Evolutionary conservation across 257 asterid genomes (phyloP), one percentile per base, ranked within the genome.

Genomic region (Primulina tabacum): DNA sequence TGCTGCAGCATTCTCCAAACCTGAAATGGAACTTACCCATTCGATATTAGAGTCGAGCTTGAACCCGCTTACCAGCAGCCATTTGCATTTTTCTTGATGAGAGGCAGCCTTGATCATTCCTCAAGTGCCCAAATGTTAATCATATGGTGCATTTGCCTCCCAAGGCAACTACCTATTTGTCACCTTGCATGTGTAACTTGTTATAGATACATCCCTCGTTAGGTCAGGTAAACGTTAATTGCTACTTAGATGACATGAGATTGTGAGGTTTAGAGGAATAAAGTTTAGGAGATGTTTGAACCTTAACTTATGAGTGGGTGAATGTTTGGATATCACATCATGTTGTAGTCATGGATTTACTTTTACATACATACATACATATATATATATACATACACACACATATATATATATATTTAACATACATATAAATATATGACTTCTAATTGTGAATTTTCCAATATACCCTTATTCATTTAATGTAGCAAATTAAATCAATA

Each of bases 31-130:
- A 67, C 83, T 83, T 71, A 65, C 85, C 34, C 91, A 80, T 60
- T 88, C 86, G 30, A 74, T 88, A 50, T 74, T 87, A 37, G 87
- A 83, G 74, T 84, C 93, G 21, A 79, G 86, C 84, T 72, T 81
- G 78, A 80, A 78, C 75, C 73, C 80, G 21, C 83, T 52, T 83
- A 76, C 75, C 78, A 77, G 35, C 88, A 81, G 77, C 76, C 76
- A 24, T 81, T 80, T 78, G 66, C 91, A 8, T 78, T 82, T 73
- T 85, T 83, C 84, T 59, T 81, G 70, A 61, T 80, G 5, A 74
- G 80, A 33, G 81, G 78, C 61, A 85, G 77, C 74, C 80, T 82
- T 69, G 82, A 80, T 72, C 74, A 56, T 64, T 69, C 65, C 52
- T 73, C 84, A 43, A 79, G 77, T 55, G 71, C 78, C 68, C 65